Evolutionary conservation across 2,329 filamentous ascomycete species (phyloP).

Genomic region (Tolypocladium capitatum): DNA sequence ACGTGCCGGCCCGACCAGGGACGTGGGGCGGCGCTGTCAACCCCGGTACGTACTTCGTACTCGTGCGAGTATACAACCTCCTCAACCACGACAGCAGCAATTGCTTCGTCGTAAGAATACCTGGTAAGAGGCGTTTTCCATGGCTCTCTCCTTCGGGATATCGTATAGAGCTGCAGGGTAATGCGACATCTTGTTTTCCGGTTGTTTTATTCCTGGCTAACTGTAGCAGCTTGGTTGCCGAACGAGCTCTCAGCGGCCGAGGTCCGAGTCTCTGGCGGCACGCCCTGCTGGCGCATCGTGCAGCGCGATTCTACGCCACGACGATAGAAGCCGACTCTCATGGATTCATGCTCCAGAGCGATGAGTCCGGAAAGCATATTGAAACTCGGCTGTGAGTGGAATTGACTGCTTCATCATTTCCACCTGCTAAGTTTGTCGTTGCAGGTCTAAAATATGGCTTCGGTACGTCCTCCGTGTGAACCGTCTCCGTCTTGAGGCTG

Average conservation of each 20-base stretch:
- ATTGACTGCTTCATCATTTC: background rate
- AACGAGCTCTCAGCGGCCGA: conserved; percentile 1
- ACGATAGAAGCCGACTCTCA: conserved; percentile 2
- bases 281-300: background rate
- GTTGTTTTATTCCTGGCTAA: background rate
- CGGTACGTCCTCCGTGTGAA: conserved; percentile 6
- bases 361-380: background rate
- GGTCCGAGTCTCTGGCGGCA: conserved; percentile 1
- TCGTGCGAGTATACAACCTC: background rate
- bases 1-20: background rate
- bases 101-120: background rate
- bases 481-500: background rate
- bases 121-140: background rate
- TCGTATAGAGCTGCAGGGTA: background rate
- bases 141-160: background rate
- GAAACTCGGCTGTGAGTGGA: conserved; percentile 4
- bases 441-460: conserved; percentile 10
- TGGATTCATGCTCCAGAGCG: conserved; percentile 3
- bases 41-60: no score
- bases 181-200: background rate
- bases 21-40: background rate
- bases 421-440: background rate
- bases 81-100: background rate
- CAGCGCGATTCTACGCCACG: conserved; percentile 5
- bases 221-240: background rate